Conservation (phyloP, 805 yeast species). For the Ogataea nakhonphanomensis region DNA sequence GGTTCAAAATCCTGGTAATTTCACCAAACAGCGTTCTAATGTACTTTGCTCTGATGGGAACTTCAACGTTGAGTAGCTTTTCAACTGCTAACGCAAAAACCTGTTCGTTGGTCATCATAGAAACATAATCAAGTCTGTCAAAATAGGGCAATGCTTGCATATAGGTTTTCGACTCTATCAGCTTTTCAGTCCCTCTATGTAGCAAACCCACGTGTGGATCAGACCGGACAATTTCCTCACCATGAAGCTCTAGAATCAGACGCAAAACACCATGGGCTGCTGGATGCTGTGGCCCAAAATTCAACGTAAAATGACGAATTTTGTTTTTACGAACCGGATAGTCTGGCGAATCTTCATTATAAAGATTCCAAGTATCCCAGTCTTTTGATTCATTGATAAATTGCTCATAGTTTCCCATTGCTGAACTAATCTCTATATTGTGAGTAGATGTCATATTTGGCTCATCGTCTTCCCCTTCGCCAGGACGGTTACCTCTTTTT, state of each 20-base stretch:
- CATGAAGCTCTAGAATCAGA: conserved; percentile 79
- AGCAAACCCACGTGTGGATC: conserved; percentile 88
- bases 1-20: conserved; percentile 79
- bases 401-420: conserved; percentile 39
- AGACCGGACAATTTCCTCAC: conserved; percentile 82
- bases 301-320: conserved; percentile 83
- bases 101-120: conserved; percentile 89
- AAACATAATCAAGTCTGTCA: conserved; percentile 80
- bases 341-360: conserved; percentile 36
- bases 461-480: conserved; percentile 21
- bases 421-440: conserved; percentile 35
- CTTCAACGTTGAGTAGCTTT: conserved; percentile 78
- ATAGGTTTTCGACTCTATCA: conserved; percentile 81
- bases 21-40: conserved; percentile 84
- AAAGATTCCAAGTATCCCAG: conserved; percentile 36
- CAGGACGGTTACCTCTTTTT: conserved; percentile 29
- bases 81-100: conserved; percentile 82
- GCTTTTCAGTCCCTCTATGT: conserved; percentile 87
- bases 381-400: conserved; percentile 32
- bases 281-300: conserved; percentile 93
- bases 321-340: conserved; percentile 40
- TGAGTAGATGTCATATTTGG: conserved; percentile 26
- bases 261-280: conserved; percentile 93
- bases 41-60: conserved; percentile 81
- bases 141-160: conserved; percentile 87